These are phyloP conservation scores for Aspergillus thermomutatus DNA, from an alignment of 2,329 filamentous ascomycete species.

Conservation along the genomic window DNA sequence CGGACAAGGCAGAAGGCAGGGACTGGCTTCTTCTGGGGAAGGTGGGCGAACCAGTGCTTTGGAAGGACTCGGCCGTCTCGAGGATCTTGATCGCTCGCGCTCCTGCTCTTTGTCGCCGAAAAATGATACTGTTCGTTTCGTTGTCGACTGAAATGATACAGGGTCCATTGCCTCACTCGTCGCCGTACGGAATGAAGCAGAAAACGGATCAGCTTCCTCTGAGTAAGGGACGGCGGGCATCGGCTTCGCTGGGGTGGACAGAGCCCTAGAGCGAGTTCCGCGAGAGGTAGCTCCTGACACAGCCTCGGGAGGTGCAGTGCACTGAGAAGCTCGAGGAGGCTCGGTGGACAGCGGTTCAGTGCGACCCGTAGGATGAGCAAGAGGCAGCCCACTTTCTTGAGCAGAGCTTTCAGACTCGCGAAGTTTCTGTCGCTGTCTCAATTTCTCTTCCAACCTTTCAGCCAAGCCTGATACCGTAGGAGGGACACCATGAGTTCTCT, in stretches of 20 bases:
- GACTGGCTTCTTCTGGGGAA: conserved; percentile 15
- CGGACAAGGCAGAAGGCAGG: conserved; percentile 64
- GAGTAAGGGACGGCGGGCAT: neutral
- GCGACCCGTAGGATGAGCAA: neutral
- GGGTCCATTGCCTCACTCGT: conserved; percentile 6
- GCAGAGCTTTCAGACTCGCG: conserved; percentile 16
- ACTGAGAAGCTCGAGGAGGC: neutral
- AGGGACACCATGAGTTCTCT: conserved; percentile 6
- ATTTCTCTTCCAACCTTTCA: conserved; percentile 34
- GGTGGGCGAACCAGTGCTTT: conserved; percentile 12
- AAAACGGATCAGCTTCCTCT: neutral
- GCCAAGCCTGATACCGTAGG: conserved; percentile 21
- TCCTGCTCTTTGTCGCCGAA: conserved; percentile 8
- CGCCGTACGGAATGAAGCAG: conserved; percentile 3
- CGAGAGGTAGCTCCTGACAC: neutral
- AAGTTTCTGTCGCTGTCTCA: conserved; percentile 27
- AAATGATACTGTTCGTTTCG: conserved; percentile 19
- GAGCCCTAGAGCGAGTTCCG: neutral
- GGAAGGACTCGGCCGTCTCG: conserved; percentile 10
- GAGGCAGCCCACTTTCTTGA: conserved; percentile 1
- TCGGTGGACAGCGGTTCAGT: neutral
- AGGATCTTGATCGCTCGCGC: conserved; percentile 2
- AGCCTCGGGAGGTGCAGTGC: neutral
- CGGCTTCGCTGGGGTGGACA: neutral
- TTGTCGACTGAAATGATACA: conserved; percentile 2